Evolutionary conservation across 495 filamentous ascomycete species (phyloP).

Genomic region (Penicillium paxilli): DNA sequence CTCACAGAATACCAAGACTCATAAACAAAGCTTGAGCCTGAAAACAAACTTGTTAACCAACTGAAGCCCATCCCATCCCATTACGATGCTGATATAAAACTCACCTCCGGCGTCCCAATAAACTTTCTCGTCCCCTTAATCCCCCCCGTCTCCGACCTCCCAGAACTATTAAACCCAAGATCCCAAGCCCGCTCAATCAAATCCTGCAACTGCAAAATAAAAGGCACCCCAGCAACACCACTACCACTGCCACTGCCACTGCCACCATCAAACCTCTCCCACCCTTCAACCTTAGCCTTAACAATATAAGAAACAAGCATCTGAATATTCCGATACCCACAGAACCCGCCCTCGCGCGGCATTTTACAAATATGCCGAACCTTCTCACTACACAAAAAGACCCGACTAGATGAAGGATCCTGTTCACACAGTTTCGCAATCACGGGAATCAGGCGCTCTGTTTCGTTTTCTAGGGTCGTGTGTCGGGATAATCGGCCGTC

Average conservation of each 20-base stretch:
- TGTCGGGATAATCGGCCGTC: conserved; percentile 49
- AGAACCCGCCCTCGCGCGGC: conserved; percentile 82
- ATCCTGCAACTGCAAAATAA: conserved; percentile 83
- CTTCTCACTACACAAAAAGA: conserved; percentile 76
- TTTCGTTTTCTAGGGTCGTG: conserved; percentile 60
- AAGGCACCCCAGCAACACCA: too few relatives aligned
- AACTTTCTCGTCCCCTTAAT: conserved; percentile 89
- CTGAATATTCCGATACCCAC: conserved; percentile 97
- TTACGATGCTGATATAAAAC: conserved; percentile 5
- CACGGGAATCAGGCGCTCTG: conserved; percentile 68
- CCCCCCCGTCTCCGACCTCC: conserved; percentile 80
- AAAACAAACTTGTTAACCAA: conserved; percentile 5
- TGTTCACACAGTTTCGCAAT: conserved; percentile 70
- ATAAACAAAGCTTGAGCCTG: conserved; percentile 81
- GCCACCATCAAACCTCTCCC: conserved; percentile 58
- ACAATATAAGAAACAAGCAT: conserved; percentile 84
- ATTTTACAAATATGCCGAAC: conserved; percentile 84
- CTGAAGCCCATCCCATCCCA: conserved; percentile 1
- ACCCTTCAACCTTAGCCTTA: conserved; percentile 53
- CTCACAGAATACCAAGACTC: conserved; percentile 65
- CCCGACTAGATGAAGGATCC: conserved; percentile 61
- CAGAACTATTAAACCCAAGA: conserved; percentile 71
- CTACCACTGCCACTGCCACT: too few relatives aligned
- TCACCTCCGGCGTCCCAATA: conserved; percentile 90
- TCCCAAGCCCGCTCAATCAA: conserved; percentile 92